Percentiles rank a stretch among this genome's conserved stretches.
Evolutionary conservation across 2,329 filamentous ascomycete genomes (phyloP).

Genomic region (Neopestalotiopsis clavispora): DNA sequence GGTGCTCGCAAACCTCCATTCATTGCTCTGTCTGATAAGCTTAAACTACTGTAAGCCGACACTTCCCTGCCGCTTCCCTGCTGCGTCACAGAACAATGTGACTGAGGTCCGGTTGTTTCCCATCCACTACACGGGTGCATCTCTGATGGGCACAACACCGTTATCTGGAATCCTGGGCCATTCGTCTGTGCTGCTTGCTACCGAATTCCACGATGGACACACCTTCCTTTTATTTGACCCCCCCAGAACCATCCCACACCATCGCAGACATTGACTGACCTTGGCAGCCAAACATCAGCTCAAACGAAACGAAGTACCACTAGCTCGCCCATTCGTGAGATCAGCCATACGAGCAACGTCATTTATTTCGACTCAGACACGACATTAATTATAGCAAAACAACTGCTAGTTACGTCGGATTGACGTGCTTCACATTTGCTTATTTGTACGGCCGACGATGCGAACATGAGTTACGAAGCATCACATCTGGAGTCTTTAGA

Average conservation of each 20-base stretch:
- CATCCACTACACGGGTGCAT: too few relatives aligned
- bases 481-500: slow-evolving; percentile 40
- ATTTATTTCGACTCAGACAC: neutral
- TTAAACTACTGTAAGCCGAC: neutral
- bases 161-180: neutral
- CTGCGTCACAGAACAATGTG: neutral
- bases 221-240: neutral
- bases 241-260: neutral
- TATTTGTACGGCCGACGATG: slow-evolving; percentile 23
- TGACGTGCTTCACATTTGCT: neutral
- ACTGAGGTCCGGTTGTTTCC: neutral
- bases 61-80: neutral
- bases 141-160: neutral
- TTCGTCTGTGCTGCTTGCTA: neutral
- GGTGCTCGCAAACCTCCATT: neutral
- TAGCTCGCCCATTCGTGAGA: too few relatives aligned
- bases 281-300: neutral
- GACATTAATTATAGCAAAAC: neutral
- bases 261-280: neutral
- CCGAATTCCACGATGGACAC: neutral
- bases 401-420: neutral
- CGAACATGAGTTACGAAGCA: slow-evolving; percentile 47
- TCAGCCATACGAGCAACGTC: too few relatives aligned
- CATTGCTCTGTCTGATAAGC: neutral
- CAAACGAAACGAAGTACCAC: slow-evolving; percentile 1